Conservation (phyloP, 108 stramenopile species). For the Schizochytrium sp. region DNA sequence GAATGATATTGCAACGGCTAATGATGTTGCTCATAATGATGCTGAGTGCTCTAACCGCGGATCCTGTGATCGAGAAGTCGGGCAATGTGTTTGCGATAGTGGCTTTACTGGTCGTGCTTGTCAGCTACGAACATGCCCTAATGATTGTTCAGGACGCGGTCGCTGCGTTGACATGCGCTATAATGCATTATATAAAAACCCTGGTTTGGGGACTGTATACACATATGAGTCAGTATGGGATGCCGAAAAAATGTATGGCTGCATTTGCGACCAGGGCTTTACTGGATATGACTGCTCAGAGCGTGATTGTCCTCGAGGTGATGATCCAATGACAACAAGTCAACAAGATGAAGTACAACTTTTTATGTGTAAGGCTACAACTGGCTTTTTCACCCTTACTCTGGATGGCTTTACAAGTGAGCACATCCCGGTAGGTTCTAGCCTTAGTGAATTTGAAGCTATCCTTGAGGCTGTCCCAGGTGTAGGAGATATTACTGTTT, state of each 20-base stretch:
- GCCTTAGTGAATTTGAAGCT: background rate
- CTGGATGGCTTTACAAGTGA: constrained; percentile 68
- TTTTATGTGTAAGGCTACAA: constrained; percentile 68
- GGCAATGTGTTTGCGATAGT: constrained; percentile 77
- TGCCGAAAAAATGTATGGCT: constrained; percentile 73
- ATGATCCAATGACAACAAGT: constrained; percentile 74
- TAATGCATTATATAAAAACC: constrained; percentile 71
- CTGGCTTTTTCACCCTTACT: constrained; percentile 66
- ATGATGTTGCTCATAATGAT: constrained; percentile 69
- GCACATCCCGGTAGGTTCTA: constrained; percentile 31
- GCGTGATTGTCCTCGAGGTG: constrained; percentile 74
- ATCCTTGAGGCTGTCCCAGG: background rate
- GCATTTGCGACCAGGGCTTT: constrained; percentile 76
- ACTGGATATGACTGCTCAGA: constrained; percentile 76
- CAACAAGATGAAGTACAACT: constrained; percentile 71
- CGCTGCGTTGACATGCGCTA: constrained; percentile 80
- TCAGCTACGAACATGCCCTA: constrained; percentile 74
- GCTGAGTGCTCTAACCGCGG: constrained; percentile 83
- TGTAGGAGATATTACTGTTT: background rate
- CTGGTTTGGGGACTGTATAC: constrained; percentile 24
- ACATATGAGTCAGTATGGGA: constrained; percentile 71
- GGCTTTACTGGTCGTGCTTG: constrained; percentile 80
- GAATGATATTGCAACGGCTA: constrained; percentile 26
- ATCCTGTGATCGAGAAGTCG: constrained; percentile 72
- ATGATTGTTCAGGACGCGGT: constrained; percentile 78